phyloP scores from a whole-genome alignment of 2,329 filamentous ascomycete species.

The Xylaria sp. region DNA sequence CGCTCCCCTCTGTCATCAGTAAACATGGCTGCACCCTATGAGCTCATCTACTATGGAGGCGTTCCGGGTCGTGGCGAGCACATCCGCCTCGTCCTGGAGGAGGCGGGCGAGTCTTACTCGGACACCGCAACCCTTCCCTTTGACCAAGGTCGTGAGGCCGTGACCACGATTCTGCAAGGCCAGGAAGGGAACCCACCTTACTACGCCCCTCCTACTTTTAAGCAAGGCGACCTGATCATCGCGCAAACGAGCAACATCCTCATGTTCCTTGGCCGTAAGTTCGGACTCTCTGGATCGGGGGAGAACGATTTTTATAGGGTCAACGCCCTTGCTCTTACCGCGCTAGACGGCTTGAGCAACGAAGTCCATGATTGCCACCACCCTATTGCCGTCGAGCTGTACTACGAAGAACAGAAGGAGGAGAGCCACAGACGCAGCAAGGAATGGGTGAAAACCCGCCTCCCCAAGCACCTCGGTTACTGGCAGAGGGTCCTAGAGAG shows the following conservation, averaged over 20 bases:
- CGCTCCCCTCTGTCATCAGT: not conserved
- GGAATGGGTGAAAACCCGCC: constrained; percentile 66
- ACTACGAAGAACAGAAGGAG: constrained; percentile 80
- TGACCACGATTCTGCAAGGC: constrained; percentile 12
- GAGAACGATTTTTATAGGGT: constrained; percentile 61
- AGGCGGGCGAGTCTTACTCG: constrained; percentile 69
- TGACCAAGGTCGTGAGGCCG: constrained; percentile 48
- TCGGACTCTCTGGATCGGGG: constrained; percentile 61
- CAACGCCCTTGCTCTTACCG: constrained; percentile 72
- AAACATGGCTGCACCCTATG: constrained; percentile 57
- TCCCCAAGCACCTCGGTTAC: constrained; percentile 77
- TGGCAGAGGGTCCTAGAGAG: constrained; percentile 72
- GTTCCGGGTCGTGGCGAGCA: constrained; percentile 79
- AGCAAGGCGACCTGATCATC: constrained; percentile 67
- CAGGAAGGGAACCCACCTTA: constrained; percentile 67
- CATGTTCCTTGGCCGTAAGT: constrained; percentile 69
- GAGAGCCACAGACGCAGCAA: constrained; percentile 68
- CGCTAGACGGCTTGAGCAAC: constrained; percentile 73
- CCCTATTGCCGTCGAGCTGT: constrained; percentile 65
- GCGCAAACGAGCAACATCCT: constrained; percentile 78
- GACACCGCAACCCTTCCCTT: constrained; percentile 58
- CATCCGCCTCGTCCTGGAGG: constrained; percentile 77
- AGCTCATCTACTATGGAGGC: constrained; percentile 74
- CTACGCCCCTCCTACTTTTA: constrained; percentile 74
- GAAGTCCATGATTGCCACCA: constrained; percentile 81